Evolutionary conservation across 441 rosid genomes (phyloP).

Genomic region (Croton setiger): DNA sequence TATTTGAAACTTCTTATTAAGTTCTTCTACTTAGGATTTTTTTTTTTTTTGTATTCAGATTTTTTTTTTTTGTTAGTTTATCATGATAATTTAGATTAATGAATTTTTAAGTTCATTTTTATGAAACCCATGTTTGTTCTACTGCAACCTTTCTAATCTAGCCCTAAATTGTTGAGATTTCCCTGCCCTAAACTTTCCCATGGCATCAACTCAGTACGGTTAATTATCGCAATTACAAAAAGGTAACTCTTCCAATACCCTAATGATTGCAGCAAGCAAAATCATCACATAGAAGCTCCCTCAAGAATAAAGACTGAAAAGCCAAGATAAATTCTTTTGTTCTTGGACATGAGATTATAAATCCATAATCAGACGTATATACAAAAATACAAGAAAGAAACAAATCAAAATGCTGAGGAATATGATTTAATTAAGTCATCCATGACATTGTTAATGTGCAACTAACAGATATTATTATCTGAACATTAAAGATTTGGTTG

Average conservation of each 20-base stretch:
- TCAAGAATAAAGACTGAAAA: background rate
- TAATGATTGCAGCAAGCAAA: background rate
- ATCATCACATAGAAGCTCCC: background rate
- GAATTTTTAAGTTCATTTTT: too few relatives aligned
- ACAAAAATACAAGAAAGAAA: background rate
- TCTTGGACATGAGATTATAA: background rate
- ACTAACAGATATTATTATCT: background rate
- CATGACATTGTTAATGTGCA: background rate
- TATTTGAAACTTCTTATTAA: too few relatives aligned
- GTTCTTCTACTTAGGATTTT: too few relatives aligned
- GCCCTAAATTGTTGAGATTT: too few relatives aligned
- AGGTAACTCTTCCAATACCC: background rate
- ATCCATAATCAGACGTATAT: background rate
- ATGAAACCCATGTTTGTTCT: too few relatives aligned
- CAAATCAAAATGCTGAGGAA: background rate
- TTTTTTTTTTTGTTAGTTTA: too few relatives aligned
- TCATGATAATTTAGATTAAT: too few relatives aligned
- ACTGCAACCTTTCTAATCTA: too few relatives aligned
- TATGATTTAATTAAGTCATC: background rate
- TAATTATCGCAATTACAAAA: background rate
- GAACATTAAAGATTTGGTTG: too few relatives aligned
- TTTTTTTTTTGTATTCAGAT: too few relatives aligned
- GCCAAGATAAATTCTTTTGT: background rate
- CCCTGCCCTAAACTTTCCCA: too few relatives aligned
- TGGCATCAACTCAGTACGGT: background rate